phyloP scores from a whole-genome alignment of 352 stramenopile genomes.

The Globisporangium middletonii region DNA sequence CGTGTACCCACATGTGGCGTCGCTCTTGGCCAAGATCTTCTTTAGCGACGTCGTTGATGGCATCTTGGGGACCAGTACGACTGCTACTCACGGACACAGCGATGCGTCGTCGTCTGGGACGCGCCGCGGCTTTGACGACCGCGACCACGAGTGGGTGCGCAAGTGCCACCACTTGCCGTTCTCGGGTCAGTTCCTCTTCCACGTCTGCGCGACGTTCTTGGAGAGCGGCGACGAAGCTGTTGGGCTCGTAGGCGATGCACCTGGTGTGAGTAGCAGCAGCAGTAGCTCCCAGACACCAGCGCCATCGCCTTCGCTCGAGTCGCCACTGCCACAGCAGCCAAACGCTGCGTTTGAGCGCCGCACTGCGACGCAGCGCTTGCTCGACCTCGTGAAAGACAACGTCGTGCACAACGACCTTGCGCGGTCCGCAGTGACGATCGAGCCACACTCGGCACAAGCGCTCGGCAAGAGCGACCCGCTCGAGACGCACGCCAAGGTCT shows the following conservation, averaged over 20 bases:
- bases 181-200: constrained; percentile 76
- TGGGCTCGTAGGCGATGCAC: not conserved
- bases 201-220: constrained; percentile 60
- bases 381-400: constrained; percentile 73
- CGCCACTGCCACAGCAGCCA: not conserved
- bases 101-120: too few relatives aligned
- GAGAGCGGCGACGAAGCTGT: constrained; percentile 20
- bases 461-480: constrained; percentile 80
- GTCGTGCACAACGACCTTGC: constrained; percentile 66
- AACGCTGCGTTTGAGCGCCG: not conserved
- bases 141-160: constrained; percentile 68
- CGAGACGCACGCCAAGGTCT: constrained; percentile 83
- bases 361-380: constrained; percentile 24
- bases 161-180: constrained; percentile 73
- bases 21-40: constrained; percentile 66
- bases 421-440: constrained; percentile 41
- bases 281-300: constrained; percentile 1
- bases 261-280: not conserved
- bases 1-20: constrained; percentile 54
- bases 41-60: constrained; percentile 61
- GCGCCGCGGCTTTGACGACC: constrained; percentile 47
- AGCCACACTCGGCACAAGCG: constrained; percentile 52
- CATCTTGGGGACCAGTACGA: constrained; percentile 23
- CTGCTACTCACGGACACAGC: not conserved
- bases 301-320: not conserved